A percentile compares a stretch with the other conserved stretches of the same genome.
These are phyloP conservation scores for Baorangia bicolor DNA, from an alignment of 768 basidiomycete genomes.

Conservation along the genomic window DNA sequence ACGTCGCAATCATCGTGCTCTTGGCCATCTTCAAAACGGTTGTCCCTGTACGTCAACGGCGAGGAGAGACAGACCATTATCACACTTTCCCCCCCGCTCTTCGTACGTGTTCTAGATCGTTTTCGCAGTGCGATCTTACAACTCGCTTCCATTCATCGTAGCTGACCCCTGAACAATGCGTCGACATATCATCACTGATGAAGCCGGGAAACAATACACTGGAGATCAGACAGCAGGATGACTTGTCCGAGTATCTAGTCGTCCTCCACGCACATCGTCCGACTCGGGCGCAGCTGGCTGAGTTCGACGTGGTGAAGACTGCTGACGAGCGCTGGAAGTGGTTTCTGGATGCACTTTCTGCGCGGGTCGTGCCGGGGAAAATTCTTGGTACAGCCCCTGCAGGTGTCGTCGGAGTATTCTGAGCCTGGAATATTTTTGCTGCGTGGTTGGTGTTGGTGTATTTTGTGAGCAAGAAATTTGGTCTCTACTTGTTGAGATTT, in stretches of 20 bases:
- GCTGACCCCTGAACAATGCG: slow-evolving; percentile 47
- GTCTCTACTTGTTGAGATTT: no score
- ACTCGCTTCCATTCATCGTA: slow-evolving; percentile 16
- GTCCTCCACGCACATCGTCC: slow-evolving; percentile 52
- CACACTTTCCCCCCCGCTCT: slow-evolving; percentile 29
- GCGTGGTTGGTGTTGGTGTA: neutral
- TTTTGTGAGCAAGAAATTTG: neutral
- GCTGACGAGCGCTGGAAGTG: slow-evolving; percentile 23
- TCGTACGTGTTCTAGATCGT: slow-evolving; percentile 32
- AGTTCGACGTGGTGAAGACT: slow-evolving; percentile 11
- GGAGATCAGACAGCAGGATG: slow-evolving; percentile 41
- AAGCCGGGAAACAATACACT: slow-evolving; percentile 42
- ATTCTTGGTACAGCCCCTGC: neutral
- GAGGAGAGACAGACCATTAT: slow-evolving; percentile 14
- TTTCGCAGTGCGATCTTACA: neutral
- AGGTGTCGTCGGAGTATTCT: neutral
- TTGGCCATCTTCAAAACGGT: slow-evolving; percentile 42
- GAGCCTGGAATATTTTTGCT: neutral
- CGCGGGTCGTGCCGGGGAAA: neutral
- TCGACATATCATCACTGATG: slow-evolving; percentile 52
- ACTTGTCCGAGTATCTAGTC: slow-evolving; percentile 46
- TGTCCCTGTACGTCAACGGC: slow-evolving; percentile 21
- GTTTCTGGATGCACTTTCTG: slow-evolving; percentile 16
- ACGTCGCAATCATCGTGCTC: slow-evolving; percentile 31
- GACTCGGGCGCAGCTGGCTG: slow-evolving; percentile 42